Base-by-base conservation (phyloP, 1,284 basidiomycete species). In the Lentinula novae-zelandiae region DNA sequence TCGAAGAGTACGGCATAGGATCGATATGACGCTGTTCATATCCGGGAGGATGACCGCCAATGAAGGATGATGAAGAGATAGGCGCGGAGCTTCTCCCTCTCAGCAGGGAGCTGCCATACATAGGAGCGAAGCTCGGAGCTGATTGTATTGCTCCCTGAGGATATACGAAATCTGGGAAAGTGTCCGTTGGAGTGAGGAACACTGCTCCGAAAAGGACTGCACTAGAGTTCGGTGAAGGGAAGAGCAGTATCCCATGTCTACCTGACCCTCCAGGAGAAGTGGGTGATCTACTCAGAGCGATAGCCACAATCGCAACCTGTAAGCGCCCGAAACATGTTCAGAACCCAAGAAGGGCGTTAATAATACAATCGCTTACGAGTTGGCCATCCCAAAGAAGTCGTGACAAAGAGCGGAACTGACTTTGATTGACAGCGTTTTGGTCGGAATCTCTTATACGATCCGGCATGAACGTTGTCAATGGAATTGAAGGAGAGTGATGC, bases 401-500 rank as follows among this genome's bases (percentile, higher is more conserved):
- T 22, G 83, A 80, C 61, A 88, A 72, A 40, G 78, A 75, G 58
- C 82, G 79, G 68, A 87, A 88, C 56, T 73, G 75, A 44, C 76
- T 71, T 66, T 80, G 74, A 67, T 87, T 88, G 61, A 77, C 76
- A 59, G 73, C 73, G 66, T 80, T 77, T 52, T 71, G 69, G 42
- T 78, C 75, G 17, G 77, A 71, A 62, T 85, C 80, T 42, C 80
- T 73, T 54, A 83, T 77, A 44, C 80, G 78, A 67, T 85, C 82
- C 12, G 86, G 80, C 78, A 87, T 82, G 71, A 88, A 82, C 55
- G 84, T 84, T 71, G 58, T 60, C 81, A 85, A 60, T 81, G 75
- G 31, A 82, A 83, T 40, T 77, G 78, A 27, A 9, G 46, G 44
- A 15, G 60, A 44, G 27, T 48, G 53, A 40, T 57, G 12, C 40